Conservation (phyloP, 352 stramenopile genomes). For the Globisporangium cederbergense region DNA sequence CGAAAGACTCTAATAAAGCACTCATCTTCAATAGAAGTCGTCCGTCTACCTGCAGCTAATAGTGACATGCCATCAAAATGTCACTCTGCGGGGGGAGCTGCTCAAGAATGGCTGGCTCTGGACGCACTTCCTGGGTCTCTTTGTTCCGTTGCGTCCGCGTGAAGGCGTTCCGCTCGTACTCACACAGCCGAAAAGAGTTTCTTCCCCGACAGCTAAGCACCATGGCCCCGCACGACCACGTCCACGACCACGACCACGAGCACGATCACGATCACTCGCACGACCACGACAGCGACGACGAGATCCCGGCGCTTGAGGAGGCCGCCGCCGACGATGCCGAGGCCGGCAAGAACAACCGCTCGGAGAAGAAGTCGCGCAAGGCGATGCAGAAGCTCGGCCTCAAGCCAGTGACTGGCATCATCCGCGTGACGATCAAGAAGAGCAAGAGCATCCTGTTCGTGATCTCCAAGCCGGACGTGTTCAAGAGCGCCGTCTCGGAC, state of each 20-base stretch:
- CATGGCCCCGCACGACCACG: conserved; percentile 46
- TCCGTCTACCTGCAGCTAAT: neutral
- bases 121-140: neutral
- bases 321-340: conserved; percentile 62
- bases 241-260: conserved; percentile 31
- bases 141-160: neutral
- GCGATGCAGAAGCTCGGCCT: conserved; percentile 99
- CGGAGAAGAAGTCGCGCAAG: conserved; percentile 99
- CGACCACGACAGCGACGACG: conserved; percentile 67
- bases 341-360: conserved; percentile 92
- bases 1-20: neutral
- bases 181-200: neutral
- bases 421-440: conserved; percentile 98
- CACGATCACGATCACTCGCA: conserved; percentile 40
- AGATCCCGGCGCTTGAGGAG: conserved; percentile 80
- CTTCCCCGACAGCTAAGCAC: conserved; percentile 14
- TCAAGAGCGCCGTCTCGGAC: conserved; percentile 94
- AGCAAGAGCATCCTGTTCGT: conserved; percentile 98
- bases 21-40: neutral
- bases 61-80: no score
- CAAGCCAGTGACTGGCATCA: conserved; percentile 94
- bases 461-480: conserved; percentile 98
- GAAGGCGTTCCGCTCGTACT: neutral
- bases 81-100: no score
- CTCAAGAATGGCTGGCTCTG: neutral